Base-by-base conservation (phyloP, 1,139 yeast genomes). In the Taiozyma onychis region DNA sequence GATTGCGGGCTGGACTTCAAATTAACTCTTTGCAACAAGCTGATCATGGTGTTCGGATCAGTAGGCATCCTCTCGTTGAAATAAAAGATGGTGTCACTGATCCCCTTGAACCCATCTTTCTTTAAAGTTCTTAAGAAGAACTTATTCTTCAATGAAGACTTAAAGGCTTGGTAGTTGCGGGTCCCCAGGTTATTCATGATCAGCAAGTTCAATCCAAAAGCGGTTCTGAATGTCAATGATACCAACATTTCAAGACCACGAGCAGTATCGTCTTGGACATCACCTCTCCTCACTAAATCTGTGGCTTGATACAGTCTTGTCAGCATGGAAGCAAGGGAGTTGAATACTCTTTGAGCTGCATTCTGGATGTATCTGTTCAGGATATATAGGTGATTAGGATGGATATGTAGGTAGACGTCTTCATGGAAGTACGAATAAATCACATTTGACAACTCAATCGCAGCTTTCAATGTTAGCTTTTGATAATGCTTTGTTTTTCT, bases 61-160 rank as follows among this genome's bases (percentile, higher is more conserved):
- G 50, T 54, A n/a, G 57, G 52, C 43, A 50, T 53, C 24, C 45
- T 49, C 35, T 54, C 50, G 16, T 51, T 53, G 22, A 61, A 43
- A 39, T 60, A 59, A 4, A 52, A 47, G 13, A 57, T 47, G 1
- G 62, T 59, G 27, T 60, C 63, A 18, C 51, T 51, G 9, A 61
- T 49, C 18, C 62, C 57, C 47, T 55, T 61, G 45, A 51, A 59
- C 0, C 62, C 63, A 22, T 59, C 62, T 24, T 54, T 58, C 9
- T 52, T 44, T 9, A 61, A 37, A 28, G 57, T 54, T 44, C 63
- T 54, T 5, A 61, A 44, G 37, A 46, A 52, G 44, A 58, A 57
- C 46, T 60, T 61, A 39, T 53, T 49, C 48, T 47, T 57, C 18
- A 59, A 44, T 2, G 64, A 54, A 1, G 56, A 41, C 47, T 61